Evolutionary conservation across 495 filamentous ascomycete genomes (phyloP).

Genomic region (Trypethelium eluteriae): DNA sequence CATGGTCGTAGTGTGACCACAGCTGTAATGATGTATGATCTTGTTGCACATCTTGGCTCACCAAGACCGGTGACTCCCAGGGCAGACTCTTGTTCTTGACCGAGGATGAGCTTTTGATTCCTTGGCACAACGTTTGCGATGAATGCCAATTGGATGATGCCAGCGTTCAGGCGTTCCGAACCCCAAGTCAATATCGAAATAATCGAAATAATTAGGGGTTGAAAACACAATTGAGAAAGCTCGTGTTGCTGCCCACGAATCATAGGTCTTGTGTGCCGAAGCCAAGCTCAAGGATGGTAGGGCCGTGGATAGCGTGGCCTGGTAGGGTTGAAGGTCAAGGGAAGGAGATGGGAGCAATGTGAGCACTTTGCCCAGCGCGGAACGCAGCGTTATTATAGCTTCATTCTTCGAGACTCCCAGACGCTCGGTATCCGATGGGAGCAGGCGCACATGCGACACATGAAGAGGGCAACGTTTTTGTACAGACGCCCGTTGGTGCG

Average conservation of each 20-base stretch:
- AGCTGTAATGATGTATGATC: slow-evolving; percentile 34
- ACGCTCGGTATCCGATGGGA: slow-evolving; percentile 8
- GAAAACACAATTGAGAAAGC: background rate
- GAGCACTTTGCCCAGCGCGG: background rate
- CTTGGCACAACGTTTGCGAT: background rate
- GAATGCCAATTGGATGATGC: slow-evolving; percentile 3
- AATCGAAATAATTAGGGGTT: background rate
- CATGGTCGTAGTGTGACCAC: slow-evolving; percentile 28
- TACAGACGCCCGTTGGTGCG: slow-evolving; percentile 12
- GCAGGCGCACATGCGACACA: slow-evolving; percentile 3
- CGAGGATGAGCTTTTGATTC: background rate
- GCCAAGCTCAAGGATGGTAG: background rate
- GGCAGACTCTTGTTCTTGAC: background rate
- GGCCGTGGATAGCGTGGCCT: background rate
- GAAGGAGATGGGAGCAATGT: slow-evolving; percentile 1
- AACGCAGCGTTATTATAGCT: slow-evolving; percentile 10
- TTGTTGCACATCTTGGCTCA: slow-evolving; percentile 32
- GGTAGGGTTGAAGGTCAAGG: slow-evolving; percentile 5
- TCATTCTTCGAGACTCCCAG: slow-evolving; percentile 11
- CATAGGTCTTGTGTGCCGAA: background rate
- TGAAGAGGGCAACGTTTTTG: slow-evolving; percentile 9
- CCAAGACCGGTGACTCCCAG: slow-evolving; percentile 1
- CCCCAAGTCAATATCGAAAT: background rate
- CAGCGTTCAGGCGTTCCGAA: background rate
- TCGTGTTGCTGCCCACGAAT: background rate